Evolutionary conservation across 2,329 filamentous ascomycete genomes (phyloP).

Genomic region (Diaporthe sp.): DNA sequence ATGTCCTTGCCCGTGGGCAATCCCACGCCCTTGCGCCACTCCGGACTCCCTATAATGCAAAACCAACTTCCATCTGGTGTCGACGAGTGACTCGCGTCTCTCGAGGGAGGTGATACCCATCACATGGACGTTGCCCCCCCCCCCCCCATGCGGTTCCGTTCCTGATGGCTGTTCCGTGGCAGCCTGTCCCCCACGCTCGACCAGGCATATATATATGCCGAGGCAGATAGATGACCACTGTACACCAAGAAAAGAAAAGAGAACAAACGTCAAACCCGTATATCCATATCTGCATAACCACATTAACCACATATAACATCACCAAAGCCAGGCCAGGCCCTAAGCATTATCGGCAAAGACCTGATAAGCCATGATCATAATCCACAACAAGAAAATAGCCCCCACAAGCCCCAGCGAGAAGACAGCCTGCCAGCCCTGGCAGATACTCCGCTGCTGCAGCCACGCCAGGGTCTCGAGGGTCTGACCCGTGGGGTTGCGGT

Average conservation of each 20-base stretch:
- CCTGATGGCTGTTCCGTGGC: too few species aligned
- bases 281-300: not conserved
- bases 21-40: not conserved
- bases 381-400: conserved; percentile 71
- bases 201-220: not conserved
- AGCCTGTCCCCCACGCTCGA: not conserved
- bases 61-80: not conserved
- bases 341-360: conserved; percentile 60
- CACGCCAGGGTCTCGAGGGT: conserved; percentile 68
- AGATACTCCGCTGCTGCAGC: conserved; percentile 72
- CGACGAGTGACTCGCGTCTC: not conserved
- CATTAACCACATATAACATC: not conserved
- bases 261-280: not conserved
- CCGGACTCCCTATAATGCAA: conserved; percentile 9
- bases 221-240: not conserved
- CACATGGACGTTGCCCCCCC: not conserved
- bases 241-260: not conserved
- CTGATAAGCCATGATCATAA: conserved; percentile 75
- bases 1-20: not conserved
- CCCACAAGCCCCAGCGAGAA: conserved; percentile 73
- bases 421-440: conserved; percentile 71
- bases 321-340: conserved; percentile 12
- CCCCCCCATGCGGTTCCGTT: not conserved
- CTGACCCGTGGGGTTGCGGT: conserved; percentile 59
- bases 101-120: not conserved